Percentiles rank a stretch among this genome's conserved stretches.
These are phyloP conservation scores for Ballota nigra DNA, from an alignment of 257 asterid genomes.

Conservation along the genomic window DNA sequence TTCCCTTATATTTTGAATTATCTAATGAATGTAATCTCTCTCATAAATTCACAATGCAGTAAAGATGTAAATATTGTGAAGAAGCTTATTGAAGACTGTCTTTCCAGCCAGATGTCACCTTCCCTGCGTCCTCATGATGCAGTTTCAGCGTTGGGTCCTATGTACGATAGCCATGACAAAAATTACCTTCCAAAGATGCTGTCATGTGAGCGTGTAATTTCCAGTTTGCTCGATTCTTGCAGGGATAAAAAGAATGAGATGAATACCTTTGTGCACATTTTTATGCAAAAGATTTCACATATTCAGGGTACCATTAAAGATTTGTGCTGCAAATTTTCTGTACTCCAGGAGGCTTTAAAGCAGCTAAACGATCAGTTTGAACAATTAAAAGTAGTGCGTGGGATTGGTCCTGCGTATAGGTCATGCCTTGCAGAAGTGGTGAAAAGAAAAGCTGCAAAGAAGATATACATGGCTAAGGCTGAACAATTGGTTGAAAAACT, in stretches of 20 bases:
- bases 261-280: conserved; percentile 75
- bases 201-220: conserved; percentile 62
- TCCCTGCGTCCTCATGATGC: conserved; percentile 97
- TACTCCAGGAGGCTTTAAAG: conserved; percentile 88
- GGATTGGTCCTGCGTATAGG: conserved; percentile 81
- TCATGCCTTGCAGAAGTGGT: conserved; percentile 95
- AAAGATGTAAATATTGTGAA: conserved; percentile 85
- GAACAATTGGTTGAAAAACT: conserved; percentile 91
- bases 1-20: conserved; percentile 3
- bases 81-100: conserved; percentile 87
- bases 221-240: conserved; percentile 65
- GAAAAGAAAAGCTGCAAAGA: conserved; percentile 81
- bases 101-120: conserved; percentile 63
- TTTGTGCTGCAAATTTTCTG: conserved; percentile 69
- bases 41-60: conserved; percentile 46
- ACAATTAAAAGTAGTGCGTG: conserved; percentile 73
- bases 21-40: neutral
- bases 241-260: conserved; percentile 80
- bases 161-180: conserved; percentile 81
- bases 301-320: conserved; percentile 76
- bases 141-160: conserved; percentile 94
- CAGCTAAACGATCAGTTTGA: conserved; percentile 78
- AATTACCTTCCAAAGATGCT: conserved; percentile 82
- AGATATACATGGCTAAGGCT: conserved; percentile 93
- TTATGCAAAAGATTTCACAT: conserved; percentile 83